Base-by-base conservation (phyloP, 2,329 filamentous ascomycete species). In the Xylaria sp. region DNA sequence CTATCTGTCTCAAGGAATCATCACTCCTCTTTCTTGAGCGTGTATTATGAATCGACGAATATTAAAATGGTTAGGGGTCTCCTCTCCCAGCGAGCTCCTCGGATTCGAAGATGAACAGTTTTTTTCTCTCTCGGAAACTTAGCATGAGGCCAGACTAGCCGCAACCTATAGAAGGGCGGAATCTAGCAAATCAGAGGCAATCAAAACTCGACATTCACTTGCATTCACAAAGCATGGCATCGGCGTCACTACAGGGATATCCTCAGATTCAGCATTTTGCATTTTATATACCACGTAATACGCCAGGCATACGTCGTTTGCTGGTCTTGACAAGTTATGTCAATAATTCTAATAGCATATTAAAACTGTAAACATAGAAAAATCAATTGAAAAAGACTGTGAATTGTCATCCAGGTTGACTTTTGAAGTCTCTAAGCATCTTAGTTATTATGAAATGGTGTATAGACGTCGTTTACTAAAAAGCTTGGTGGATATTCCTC, bases 321-420 rank as follows among this genome's bases (percentile, higher is more conserved):
- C 13, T 21, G 25, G 6, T 23, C 25, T 2, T 37, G 17, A 25
- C 38, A 25, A 23, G 23, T 11, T 19, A n/a, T n/a, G 27, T 29
- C 19, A 4, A n/a, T 25, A 25, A 40, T 15, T 15, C 23, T 35
- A 52, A 38, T 41, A 44, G 9, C n/a, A 13, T 47, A 62, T 54
- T 54, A 55, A 60, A 63, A 58, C 10, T 62, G 60, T 58, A 62
- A 62, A 58, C 41, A 25, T 62, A 58, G 43, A 44, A 58, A 54
- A 58, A 15, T 4, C 3, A 58, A 40, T 37, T 7, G 29, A 3
- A 27, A 41, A 58, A 60, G 54, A 54, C 13, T 15, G 43, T 58
- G 58, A 46, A 54, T 29, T 23, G 33, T 41, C 1, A 55, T 10
- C 8, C n/a, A 17, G 25, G 9, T 6, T 25, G 11, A 13, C 1